Conservation (phyloP, 2,329 filamentous ascomycete species). For the Penicillium sp. region DNA sequence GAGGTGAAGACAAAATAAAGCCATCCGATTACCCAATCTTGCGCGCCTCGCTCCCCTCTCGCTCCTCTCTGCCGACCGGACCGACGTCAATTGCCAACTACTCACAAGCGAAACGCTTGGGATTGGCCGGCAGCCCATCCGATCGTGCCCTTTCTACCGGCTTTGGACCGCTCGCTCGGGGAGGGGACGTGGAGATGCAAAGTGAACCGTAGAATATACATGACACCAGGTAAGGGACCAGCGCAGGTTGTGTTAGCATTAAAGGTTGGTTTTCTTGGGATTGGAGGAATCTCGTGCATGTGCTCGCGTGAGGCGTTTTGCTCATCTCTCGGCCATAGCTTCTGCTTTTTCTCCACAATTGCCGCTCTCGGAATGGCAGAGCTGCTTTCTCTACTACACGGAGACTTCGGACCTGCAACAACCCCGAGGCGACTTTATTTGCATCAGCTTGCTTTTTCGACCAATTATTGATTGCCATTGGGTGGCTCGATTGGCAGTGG, state of each 20-base stretch:
- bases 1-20: background rate
- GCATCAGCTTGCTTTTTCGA: background rate
- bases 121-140: background rate
- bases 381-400: background rate
- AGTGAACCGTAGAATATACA: background rate
- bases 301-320: background rate
- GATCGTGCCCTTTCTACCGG: background rate
- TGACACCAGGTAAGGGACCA: background rate
- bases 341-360: background rate
- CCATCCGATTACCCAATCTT: background rate
- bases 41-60: background rate
- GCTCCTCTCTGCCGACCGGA: background rate
- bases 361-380: background rate
- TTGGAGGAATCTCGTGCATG: background rate
- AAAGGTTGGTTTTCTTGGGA: background rate
- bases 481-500: background rate
- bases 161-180: background rate
- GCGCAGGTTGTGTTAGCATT: background rate
- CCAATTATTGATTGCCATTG: background rate
- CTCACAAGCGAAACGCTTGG: background rate
- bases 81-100: background rate
- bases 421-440: background rate
- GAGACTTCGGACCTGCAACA: background rate
- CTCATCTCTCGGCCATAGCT: background rate
- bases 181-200: background rate